Percentiles rank a stretch among this genome's conserved stretches.
Conservation (phyloP, 441 rosid genomes). For the Viola pubescens region DNA sequence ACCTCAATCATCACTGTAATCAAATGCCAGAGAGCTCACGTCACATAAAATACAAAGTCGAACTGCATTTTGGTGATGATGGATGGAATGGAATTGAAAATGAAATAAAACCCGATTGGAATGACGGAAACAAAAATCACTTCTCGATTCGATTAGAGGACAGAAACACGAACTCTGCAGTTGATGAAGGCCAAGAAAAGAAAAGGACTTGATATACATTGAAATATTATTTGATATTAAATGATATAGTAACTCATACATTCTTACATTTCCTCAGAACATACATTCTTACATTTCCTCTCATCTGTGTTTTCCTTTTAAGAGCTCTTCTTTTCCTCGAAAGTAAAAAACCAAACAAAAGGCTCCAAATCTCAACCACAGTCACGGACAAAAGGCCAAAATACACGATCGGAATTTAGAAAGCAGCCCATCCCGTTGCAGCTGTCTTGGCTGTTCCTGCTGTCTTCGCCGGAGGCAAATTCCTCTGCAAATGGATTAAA, state of each 20-base stretch:
- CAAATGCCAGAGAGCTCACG: no score
- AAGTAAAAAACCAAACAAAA: constrained; percentile 21
- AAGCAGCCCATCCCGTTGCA: constrained; percentile 98
- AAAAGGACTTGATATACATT: constrained; percentile 14
- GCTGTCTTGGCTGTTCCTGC: constrained; percentile 48
- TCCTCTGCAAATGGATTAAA: constrained; percentile 43
- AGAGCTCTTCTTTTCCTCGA: background rate
- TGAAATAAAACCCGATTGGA: background rate
- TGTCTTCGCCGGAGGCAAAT: constrained; percentile 54
- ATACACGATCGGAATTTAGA: constrained; percentile 25
- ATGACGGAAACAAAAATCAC: constrained; percentile 8
- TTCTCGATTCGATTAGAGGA: constrained; percentile 14
- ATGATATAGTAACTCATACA: constrained; percentile 18
- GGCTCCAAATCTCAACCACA: constrained; percentile 9
- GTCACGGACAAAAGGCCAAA: background rate
- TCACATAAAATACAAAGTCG: no score
- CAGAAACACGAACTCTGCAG: background rate
- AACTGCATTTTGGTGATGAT: no score
- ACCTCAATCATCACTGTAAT: no score
- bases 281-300: constrained; percentile 5
- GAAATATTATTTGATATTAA: constrained; percentile 26
- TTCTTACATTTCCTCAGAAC: constrained; percentile 17
- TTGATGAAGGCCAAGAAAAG: constrained; percentile 9
- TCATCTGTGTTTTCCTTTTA: background rate
- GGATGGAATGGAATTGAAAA: no score